Conservation (phyloP, 805 yeast species). For the Wickerhamiella parazyma region DNA sequence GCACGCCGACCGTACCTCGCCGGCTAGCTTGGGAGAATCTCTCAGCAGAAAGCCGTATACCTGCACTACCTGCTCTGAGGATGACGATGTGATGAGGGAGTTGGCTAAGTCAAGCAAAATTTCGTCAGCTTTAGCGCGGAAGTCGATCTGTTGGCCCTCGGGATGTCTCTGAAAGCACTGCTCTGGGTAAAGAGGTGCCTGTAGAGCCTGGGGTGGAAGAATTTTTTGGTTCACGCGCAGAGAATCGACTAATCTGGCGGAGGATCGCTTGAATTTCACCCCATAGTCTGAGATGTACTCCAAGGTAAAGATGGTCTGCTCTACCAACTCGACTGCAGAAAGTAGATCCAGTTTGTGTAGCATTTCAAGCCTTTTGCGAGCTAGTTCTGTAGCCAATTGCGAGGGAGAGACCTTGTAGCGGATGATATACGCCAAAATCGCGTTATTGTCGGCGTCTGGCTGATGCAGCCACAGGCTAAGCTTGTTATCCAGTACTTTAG, state of each 20-base stretch:
- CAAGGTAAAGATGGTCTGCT: slow-evolving; percentile 1
- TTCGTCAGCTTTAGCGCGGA: background rate
- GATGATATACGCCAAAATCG: slow-evolving; percentile 2
- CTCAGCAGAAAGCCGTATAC: background rate
- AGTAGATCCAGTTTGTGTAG: background rate
- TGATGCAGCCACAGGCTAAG: slow-evolving; percentile 1
- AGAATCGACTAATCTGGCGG: background rate
- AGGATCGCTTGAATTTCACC: background rate
- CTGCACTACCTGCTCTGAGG: background rate
- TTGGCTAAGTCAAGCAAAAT: background rate
- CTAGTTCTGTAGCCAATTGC: background rate
- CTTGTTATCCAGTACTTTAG: background rate
- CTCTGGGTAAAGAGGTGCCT: slow-evolving; percentile 1
- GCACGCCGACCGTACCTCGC: background rate
- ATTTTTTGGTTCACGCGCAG: background rate
- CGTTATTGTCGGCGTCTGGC: background rate
- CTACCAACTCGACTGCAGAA: background rate
- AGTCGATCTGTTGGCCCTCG: background rate
- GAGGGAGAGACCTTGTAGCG: slow-evolving; percentile 4
- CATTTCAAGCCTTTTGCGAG: background rate
- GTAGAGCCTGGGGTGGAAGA: background rate
- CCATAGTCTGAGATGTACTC: slow-evolving; percentile 5
- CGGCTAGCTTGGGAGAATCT: background rate
- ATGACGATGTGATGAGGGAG: background rate
- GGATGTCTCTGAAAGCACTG: background rate